A percentile compares a stretch with the other conserved stretches of the same genome.
Evolutionary conservation across 805 yeast species (phyloP).

Genomic region (Saturnispora diversa): DNA sequence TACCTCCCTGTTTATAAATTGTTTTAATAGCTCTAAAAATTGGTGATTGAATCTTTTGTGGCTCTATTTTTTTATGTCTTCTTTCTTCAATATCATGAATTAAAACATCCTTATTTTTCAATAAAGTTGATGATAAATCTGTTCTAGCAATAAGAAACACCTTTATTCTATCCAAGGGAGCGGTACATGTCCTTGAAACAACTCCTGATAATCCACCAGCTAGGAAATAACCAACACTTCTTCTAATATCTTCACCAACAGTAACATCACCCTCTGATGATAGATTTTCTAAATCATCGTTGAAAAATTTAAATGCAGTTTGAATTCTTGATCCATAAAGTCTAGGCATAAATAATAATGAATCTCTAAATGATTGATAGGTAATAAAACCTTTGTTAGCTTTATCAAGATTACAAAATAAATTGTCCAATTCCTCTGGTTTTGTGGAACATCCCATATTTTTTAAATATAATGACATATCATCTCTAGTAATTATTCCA

Average conservation of each 20-base stretch:
- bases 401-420: constrained; percentile 49
- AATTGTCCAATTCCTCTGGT: constrained; percentile 41
- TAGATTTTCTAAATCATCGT: constrained; percentile 67
- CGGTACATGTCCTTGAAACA: constrained; percentile 90
- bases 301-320: constrained; percentile 75
- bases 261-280: constrained; percentile 92
- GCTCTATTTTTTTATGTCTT: constrained; percentile 36
- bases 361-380: constrained; percentile 80
- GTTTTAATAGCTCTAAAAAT: constrained; percentile 71
- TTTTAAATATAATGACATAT: constrained; percentile 57
- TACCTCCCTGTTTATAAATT: constrained; percentile 82
- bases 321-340: constrained; percentile 64
- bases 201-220: constrained; percentile 97
- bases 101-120: constrained; percentile 44
- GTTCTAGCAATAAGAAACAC: constrained; percentile 91
- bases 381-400: constrained; percentile 62
- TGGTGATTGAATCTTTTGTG: constrained; percentile 56
- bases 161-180: constrained; percentile 92
- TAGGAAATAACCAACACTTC: constrained; percentile 83
- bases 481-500: constrained; percentile 58
- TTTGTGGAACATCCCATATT: constrained; percentile 48
- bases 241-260: constrained; percentile 63
- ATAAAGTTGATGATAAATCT: constrained; percentile 61
- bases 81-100: constrained; percentile 28
- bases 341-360: constrained; percentile 75